These are phyloP conservation scores for Hypseocharis bilobata DNA, from an alignment of 441 rosid genomes.

Conservation along the genomic window DNA sequence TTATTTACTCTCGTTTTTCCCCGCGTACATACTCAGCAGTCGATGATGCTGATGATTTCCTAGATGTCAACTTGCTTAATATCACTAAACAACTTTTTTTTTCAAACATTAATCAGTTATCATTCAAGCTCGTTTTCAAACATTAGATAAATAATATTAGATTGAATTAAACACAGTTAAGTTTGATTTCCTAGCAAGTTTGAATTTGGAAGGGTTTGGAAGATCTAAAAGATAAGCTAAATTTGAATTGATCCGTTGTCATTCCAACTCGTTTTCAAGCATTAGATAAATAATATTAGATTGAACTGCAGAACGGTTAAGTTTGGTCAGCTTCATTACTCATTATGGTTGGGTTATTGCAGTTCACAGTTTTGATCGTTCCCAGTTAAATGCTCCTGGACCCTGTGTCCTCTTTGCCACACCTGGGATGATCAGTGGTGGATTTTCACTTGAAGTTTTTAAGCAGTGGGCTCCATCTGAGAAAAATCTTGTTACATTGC, in stretches of 20 bases:
- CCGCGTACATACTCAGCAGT: too few relatives aligned
- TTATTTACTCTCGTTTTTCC: background rate
- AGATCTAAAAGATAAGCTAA: background rate
- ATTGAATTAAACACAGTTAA: background rate
- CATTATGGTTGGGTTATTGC: conserved; percentile 26
- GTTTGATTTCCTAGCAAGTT: background rate
- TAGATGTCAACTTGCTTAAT: background rate
- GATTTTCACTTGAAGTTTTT: conserved; percentile 88
- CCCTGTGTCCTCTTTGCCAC: conserved; percentile 98
- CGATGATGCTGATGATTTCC: too few relatives aligned
- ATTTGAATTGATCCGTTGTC: background rate
- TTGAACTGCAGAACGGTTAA: background rate
- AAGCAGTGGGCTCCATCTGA: conserved; percentile 91
- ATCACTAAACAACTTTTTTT: too few relatives aligned
- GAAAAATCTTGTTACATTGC: conserved; percentile 65
- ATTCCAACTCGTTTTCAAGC: background rate
- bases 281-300: background rate
- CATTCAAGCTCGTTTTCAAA: background rate
- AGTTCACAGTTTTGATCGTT: conserved; percentile 71
- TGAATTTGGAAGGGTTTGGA: background rate
- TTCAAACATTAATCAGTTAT: background rate
- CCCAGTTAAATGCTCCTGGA: conserved; percentile 69
- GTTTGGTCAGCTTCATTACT: background rate
- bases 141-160: background rate
- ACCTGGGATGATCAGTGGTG: conserved; percentile 94